Conservation (phyloP, 2,329 filamentous ascomycete species). For the Apiospora koreana region DNA sequence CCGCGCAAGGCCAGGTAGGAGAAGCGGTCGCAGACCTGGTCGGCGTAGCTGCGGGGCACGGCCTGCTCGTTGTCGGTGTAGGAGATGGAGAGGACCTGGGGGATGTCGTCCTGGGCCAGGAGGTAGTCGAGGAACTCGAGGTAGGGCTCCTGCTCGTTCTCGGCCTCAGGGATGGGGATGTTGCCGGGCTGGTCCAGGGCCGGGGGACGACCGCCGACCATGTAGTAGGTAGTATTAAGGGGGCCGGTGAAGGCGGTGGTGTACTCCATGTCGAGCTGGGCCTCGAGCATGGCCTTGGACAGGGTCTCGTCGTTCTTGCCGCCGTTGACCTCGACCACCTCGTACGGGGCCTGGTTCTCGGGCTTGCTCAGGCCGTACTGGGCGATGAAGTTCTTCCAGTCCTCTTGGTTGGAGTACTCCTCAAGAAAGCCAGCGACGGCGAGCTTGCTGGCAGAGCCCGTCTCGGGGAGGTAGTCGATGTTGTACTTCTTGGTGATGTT, state of each 20-base stretch:
- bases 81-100: slow-evolving; percentile 62
- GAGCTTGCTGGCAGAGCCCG: slow-evolving; percentile 9
- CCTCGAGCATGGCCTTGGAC: not conserved
- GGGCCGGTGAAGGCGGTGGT: slow-evolving; percentile 7
- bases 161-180: slow-evolving; percentile 35
- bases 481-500: slow-evolving; percentile 4
- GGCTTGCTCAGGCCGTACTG: not conserved
- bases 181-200: slow-evolving; percentile 1
- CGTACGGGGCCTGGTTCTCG: not conserved
- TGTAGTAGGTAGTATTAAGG: slow-evolving; percentile 5
- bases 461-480: slow-evolving; percentile 13
- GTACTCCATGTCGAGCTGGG: slow-evolving; percentile 1
- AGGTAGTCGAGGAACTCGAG: slow-evolving; percentile 63
- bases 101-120: slow-evolving; percentile 52
- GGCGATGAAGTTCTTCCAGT: not conserved
- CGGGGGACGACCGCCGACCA: not conserved
- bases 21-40: slow-evolving; percentile 60
- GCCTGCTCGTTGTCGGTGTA: slow-evolving; percentile 69
- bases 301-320: not conserved
- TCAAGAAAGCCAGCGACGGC: slow-evolving; percentile 11
- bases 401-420: not conserved
- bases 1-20: slow-evolving; percentile 66
- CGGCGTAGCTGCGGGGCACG: slow-evolving; percentile 59
- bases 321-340: slow-evolving; percentile 7
- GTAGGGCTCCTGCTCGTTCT: slow-evolving; percentile 61